These are phyloP conservation scores for Trichaptum fuscoviolaceum DNA, from an alignment of 768 basidiomycete genomes.

Conservation along the genomic window DNA sequence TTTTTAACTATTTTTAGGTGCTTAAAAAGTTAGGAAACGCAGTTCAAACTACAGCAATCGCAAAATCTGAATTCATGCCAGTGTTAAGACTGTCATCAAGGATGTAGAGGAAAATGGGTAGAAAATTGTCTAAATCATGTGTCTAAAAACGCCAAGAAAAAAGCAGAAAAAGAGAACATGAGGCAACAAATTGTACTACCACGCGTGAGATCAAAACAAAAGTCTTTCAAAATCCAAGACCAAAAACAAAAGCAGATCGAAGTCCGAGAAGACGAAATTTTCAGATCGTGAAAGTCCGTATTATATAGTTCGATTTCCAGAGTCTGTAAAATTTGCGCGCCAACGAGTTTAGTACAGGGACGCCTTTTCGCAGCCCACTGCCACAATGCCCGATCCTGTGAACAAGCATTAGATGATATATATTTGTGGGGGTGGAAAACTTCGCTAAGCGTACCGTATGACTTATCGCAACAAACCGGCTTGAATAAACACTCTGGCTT, in stretches of 20 bases:
- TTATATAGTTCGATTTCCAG: neutral
- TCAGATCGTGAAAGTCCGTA: neutral
- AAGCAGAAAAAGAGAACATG: neutral
- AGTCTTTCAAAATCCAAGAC: neutral
- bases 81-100: too few species aligned
- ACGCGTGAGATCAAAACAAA: neutral
- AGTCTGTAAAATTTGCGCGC: neutral
- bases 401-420: neutral
- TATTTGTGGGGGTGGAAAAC: neutral
- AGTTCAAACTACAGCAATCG: neutral
- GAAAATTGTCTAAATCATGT: too few species aligned
- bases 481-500: neutral
- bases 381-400: neutral
- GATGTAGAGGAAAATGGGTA: too few species aligned
- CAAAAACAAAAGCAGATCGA: neutral
- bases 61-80: neutral
- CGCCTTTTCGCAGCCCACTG: neutral
- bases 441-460: neutral
- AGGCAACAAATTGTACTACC: neutral
- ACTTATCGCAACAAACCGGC: neutral
- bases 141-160: too few species aligned
- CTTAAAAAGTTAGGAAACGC: neutral
- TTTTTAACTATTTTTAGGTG: neutral
- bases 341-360: neutral
- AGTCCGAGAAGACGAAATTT: neutral